Percentiles rank a stretch among this genome's conserved stretches.
Evolutionary conservation across 257 asterid species (phyloP).

Genomic region (Euphrasia confusa): DNA sequence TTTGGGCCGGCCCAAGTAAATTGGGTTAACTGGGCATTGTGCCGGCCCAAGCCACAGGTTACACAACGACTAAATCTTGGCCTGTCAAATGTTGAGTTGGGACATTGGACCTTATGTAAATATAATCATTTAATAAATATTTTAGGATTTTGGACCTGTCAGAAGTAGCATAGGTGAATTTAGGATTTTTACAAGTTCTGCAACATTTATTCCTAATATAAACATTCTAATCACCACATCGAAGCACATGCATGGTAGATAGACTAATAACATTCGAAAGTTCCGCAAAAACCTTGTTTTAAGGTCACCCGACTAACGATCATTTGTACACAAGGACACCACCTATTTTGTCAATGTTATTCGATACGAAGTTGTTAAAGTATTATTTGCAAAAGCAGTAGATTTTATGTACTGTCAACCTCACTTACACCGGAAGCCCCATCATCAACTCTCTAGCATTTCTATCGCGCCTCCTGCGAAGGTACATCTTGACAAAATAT

Average conservation of each 20-base stretch:
- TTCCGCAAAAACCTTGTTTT: neutral
- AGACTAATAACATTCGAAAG: neutral
- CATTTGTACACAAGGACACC: neutral
- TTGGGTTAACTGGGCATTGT: no score
- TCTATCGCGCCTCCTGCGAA: slow-evolving; percentile 46
- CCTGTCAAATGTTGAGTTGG: no score
- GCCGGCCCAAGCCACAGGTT: no score
- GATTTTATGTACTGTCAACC: neutral
- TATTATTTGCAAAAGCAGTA: neutral
- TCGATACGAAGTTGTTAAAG: neutral
- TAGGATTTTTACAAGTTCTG: no score
- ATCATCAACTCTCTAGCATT: slow-evolving; percentile 44
- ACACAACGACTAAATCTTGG: no score
- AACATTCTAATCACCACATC: no score
- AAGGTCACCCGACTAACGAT: neutral
- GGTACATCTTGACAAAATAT: slow-evolving; percentile 42
- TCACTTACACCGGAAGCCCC: neutral
- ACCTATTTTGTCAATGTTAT: neutral
- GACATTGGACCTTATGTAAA: no score
- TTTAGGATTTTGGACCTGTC: no score
- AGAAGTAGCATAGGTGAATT: no score
- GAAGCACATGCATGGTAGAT: neutral
- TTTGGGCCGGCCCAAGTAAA: no score
- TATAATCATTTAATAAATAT: no score
- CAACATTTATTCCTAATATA: no score